Percentiles rank a stretch among this genome's conserved stretches.
Conservation (phyloP, 331 rosid genomes). For the Rhamnella rubrinervis region DNA sequence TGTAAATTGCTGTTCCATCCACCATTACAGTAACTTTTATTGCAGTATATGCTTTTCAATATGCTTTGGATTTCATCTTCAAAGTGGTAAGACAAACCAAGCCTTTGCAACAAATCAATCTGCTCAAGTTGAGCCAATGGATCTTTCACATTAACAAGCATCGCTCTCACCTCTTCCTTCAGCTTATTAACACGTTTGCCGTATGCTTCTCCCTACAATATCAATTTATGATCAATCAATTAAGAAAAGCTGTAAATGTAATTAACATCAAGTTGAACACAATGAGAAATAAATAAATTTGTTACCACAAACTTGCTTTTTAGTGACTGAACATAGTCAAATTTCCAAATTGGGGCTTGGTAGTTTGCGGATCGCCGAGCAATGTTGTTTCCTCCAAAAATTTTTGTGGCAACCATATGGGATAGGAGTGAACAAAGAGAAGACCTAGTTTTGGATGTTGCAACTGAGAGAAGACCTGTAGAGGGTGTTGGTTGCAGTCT, state of each 20-base stretch:
- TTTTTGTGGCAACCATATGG: too few relatives aligned
- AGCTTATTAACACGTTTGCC: background rate
- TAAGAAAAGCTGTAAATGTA: background rate
- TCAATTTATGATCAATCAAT: background rate
- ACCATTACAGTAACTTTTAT: background rate
- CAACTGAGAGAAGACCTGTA: too few relatives aligned
- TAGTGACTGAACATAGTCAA: conserved; percentile 1
- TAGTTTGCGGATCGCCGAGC: conserved; percentile 5
- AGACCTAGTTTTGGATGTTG: too few relatives aligned
- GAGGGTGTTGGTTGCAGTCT: too few relatives aligned
- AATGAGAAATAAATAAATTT: background rate
- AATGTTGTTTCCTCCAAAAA: background rate
- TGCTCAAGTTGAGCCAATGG: conserved; percentile 9
- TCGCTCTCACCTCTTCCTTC: conserved; percentile 8
- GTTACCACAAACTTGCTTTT: background rate
- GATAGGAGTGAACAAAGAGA: too few relatives aligned
- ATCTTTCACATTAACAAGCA: background rate
- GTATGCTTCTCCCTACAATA: background rate
- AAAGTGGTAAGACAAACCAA: conserved; percentile 17
- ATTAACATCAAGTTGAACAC: background rate
- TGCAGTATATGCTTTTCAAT: background rate
- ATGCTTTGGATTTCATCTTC: background rate
- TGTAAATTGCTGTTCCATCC: background rate
- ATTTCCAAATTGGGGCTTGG: background rate
- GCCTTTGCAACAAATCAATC: background rate